Evolutionary conservation across 2,329 filamentous ascomycete species (phyloP), one percentile per base, ranked within the genome.

Genomic region (Aspergillus neotritici): DNA sequence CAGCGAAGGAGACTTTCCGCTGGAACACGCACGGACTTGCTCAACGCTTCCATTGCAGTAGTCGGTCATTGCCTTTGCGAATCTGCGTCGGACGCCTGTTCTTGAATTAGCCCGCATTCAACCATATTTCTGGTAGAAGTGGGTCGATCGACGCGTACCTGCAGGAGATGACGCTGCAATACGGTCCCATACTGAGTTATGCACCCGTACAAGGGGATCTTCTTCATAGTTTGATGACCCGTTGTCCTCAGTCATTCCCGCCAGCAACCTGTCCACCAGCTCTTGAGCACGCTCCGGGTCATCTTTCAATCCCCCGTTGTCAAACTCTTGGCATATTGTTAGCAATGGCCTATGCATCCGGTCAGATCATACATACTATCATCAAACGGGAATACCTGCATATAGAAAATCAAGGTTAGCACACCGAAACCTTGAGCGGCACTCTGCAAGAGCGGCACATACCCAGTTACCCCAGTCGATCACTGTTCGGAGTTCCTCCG

Each of bases 391-490:
- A 51, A 51, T 11, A 49, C 47, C 47, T 49, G 17, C 21, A 25
- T 25, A 9, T 8, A 25, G 1, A 12, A 13, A 31, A 3, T n/a
- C 8, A 31, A n/a, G 5, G 28, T 43, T 15, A 38, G 34, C 30
- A 33, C 37, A 15, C 28, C 37, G 28, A 2, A 43, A 6, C 34
- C n/a, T 28, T 37, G 6, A 41, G 25, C 13, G 17, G 4, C 21
- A 37, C 12, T 6, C 5, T 16, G n/a, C n/a, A 21, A 31, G 10
- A 17, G 8, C 21, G 28, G 9, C 17, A 47, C 47, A 34, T 33
- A 49, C 49, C 53, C 60, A 62, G 39, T 59, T 57, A 14, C 55
- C 48, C 59, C 58, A 63, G 21, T 61, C 59, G 33, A 50, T 50
- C 32, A 61, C 46, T 17, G 52, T 57, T 25, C 51, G 48, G 13